Evolutionary conservation across 495 filamentous ascomycete species (phyloP).

Genomic region (Penicillium manginii): DNA sequence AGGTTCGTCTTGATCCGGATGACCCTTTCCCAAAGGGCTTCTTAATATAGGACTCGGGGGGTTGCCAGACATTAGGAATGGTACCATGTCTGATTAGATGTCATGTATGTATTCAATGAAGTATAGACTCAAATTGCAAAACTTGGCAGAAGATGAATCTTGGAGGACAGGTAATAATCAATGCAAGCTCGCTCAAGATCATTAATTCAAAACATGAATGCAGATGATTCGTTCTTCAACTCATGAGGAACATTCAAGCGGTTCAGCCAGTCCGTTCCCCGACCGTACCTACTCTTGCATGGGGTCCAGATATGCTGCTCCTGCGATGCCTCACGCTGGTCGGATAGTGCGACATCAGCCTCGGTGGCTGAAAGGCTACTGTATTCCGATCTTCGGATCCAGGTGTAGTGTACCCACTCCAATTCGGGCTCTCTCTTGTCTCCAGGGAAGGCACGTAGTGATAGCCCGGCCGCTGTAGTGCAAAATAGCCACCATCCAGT

Average conservation of each 20-base stretch:
- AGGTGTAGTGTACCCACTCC: slow-evolving; percentile 31
- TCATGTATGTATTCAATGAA: too few species aligned
- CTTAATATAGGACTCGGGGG: background rate
- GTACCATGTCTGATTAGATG: too few species aligned
- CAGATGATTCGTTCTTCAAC: background rate
- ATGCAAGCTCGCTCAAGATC: too few species aligned
- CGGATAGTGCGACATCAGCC: slow-evolving; percentile 35
- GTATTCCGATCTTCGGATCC: slow-evolving; percentile 36
- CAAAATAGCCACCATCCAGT: slow-evolving; percentile 35
- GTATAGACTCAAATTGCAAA: too few species aligned
- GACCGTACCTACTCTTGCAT: slow-evolving; percentile 17
- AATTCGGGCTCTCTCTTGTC: slow-evolving; percentile 19
- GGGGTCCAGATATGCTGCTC: slow-evolving; percentile 34
- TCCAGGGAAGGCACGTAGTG: slow-evolving; percentile 14
- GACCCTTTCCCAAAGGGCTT: slow-evolving; percentile 32
- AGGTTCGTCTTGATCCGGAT: slow-evolving; percentile 33
- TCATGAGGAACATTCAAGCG: background rate
- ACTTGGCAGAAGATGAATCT: background rate
- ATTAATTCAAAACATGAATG: background rate
- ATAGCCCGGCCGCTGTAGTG: slow-evolving; percentile 20
- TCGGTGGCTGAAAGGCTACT: slow-evolving; percentile 16
- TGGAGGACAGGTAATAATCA: background rate
- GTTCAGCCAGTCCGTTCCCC: slow-evolving; percentile 9
- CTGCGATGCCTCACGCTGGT: slow-evolving; percentile 34
- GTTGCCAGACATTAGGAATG: background rate